phyloP scores from a whole-genome alignment of 169 alveolate genomes.

The Eimeria brunetti region DNA sequence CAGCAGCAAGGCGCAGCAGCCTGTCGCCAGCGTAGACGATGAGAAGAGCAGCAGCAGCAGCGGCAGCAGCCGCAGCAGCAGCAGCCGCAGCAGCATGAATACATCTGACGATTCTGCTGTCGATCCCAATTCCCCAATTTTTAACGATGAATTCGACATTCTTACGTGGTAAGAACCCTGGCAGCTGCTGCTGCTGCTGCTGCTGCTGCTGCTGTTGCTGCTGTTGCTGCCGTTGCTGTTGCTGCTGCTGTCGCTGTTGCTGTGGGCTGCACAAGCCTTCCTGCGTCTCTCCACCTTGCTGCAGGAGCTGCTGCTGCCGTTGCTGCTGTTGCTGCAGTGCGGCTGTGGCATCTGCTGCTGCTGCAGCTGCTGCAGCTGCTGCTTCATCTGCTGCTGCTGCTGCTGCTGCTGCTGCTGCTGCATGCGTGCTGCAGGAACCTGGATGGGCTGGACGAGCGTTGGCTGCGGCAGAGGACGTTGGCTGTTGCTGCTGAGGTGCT shows the following conservation, averaged over 20 bases:
- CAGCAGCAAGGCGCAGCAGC: conserved; percentile 31
- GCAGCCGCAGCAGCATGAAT: background rate
- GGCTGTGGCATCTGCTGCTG: background rate
- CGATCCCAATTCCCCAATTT: background rate
- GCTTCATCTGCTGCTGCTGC: background rate
- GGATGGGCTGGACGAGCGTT: conserved; percentile 58
- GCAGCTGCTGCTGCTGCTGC: background rate
- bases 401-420: conserved; percentile 1
- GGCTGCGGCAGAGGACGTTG: conserved; percentile 61
- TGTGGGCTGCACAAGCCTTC: no score
- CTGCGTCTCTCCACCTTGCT: background rate
- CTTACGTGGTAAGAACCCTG: conserved; percentile 36
- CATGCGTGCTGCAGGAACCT: conserved; percentile 52
- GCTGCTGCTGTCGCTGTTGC: conserved; percentile 36
- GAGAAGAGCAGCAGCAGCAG: conserved; percentile 12
- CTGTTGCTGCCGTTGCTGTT: conserved; percentile 14
- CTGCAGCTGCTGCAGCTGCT: background rate
- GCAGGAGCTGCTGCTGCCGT: background rate
- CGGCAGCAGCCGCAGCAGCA: conserved; percentile 2
- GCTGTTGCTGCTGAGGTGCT: conserved; percentile 12
- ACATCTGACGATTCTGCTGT: background rate
- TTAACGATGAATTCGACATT: conserved; percentile 48
- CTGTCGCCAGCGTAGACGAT: no score
- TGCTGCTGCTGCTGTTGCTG: background rate
- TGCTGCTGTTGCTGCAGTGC: background rate